A percentile compares a stretch with the other conserved stretches of the same genome.
Conservation (phyloP, 2,329 filamentous ascomycete species). For the Sporothrix inflata region DNA sequence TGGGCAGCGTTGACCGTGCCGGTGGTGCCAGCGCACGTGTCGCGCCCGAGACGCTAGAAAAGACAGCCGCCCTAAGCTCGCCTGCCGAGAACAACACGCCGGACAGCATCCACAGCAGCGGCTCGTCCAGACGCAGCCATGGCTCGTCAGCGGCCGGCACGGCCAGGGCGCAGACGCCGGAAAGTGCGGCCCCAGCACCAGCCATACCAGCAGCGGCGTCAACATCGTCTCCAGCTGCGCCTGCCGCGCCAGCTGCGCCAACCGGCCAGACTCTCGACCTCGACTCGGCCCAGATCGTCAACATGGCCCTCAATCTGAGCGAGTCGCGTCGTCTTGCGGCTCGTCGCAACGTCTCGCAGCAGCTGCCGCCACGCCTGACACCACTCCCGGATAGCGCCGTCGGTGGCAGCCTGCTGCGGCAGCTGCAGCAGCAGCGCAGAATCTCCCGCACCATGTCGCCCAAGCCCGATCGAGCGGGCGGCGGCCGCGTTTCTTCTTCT, state of each 20-base stretch:
- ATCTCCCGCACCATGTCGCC: conserved; percentile 65
- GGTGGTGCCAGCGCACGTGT: background rate
- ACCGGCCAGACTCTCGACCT: conserved; percentile 55
- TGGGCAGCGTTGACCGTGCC: background rate
- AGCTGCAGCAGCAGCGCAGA: conserved; percentile 72
- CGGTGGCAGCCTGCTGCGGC: conserved; percentile 65
- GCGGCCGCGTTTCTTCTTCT: conserved; percentile 35
- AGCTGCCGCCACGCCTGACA: conserved; percentile 53
- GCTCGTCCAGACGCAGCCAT: conserved; percentile 26
- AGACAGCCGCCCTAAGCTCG: background rate
- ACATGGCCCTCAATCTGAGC: conserved; percentile 86
- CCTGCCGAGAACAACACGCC: background rate
- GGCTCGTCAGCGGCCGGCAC: conserved; percentile 33
- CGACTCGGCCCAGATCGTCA: conserved; percentile 87
- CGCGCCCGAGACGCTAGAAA: background rate
- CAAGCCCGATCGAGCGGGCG: conserved; percentile 49
- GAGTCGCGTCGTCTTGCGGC: conserved; percentile 72
- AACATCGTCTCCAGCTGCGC: background rate
- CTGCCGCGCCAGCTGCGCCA: background rate
- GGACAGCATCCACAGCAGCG: background rate
- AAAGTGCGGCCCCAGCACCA: conserved; percentile 32
- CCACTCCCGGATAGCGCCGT: conserved; percentile 57
- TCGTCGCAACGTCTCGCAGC: conserved; percentile 59
- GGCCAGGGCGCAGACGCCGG: conserved; percentile 30
- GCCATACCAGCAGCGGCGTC: conserved; percentile 26